A percentile compares a stretch with the other conserved stretches of the same genome.
Evolutionary conservation across 2,329 filamentous ascomycete genomes (phyloP).

Genomic region (Dendrostoma leiphaemia): DNA sequence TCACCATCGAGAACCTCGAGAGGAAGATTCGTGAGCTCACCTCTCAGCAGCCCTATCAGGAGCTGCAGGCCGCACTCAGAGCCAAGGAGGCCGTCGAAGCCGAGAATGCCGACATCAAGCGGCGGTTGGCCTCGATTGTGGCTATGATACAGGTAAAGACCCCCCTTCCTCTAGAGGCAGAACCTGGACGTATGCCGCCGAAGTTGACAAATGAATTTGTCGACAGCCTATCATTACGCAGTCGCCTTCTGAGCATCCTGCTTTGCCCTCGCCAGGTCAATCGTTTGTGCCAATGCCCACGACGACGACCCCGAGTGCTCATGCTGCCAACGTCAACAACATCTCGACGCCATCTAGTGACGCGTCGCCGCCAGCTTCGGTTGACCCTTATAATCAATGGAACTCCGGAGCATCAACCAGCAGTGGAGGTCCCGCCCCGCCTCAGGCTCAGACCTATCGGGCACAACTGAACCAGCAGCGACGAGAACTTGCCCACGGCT

Average conservation of each 20-base stretch:
- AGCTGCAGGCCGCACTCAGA: constrained; percentile 71
- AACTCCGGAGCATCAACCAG: constrained; percentile 21
- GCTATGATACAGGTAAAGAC: no score
- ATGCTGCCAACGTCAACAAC: constrained; percentile 25
- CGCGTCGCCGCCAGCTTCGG: constrained; percentile 32
- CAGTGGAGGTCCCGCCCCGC: constrained; percentile 16
- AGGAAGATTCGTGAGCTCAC: constrained; percentile 72
- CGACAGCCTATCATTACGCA: constrained; percentile 53
- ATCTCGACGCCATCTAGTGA: constrained; percentile 37
- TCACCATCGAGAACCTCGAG: constrained; percentile 74
- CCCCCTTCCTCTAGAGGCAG: no score
- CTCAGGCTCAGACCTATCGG: constrained; percentile 22
- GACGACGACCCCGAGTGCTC: constrained; percentile 24
- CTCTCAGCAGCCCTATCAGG: constrained; percentile 77
- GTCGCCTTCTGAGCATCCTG: constrained; percentile 24
- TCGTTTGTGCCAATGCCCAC: constrained; percentile 22
- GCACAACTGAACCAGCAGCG: constrained; percentile 45
- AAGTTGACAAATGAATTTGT: no score
- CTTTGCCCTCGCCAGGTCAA: constrained; percentile 25
- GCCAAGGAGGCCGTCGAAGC: constrained; percentile 76
- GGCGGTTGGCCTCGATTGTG: constrained; percentile 64
- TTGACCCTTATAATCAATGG: constrained; percentile 28
- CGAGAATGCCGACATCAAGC: constrained; percentile 77
- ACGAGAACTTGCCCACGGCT: constrained; percentile 49
- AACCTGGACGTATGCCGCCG: no score